Evolutionary conservation across 495 filamentous ascomycete species (phyloP).

Genomic region (Talaromyces borbonicus): DNA sequence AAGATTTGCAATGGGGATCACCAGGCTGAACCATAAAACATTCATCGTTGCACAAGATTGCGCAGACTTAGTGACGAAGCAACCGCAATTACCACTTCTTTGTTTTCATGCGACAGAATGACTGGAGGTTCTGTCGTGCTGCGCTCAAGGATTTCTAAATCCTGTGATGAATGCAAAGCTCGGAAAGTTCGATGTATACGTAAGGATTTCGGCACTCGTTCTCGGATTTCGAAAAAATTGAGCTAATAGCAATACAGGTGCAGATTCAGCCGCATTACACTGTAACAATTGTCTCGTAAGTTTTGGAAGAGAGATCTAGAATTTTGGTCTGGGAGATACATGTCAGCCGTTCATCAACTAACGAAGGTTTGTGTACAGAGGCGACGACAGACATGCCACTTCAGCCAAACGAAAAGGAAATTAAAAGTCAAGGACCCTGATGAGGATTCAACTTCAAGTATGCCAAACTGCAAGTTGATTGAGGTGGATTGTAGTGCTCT

Average conservation of each 20-base stretch:
- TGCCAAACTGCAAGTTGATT: not conserved
- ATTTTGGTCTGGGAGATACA: too few relatives aligned
- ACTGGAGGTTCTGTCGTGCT: not conserved
- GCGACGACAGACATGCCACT: constrained; percentile 16
- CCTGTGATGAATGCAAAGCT: constrained; percentile 21
- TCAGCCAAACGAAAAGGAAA: constrained; percentile 15
- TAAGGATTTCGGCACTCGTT: constrained; percentile 10
- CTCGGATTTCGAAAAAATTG: not conserved
- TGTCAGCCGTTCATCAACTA: too few relatives aligned
- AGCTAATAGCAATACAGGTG: constrained; percentile 5
- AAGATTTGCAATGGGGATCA: too few relatives aligned
- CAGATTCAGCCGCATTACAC: constrained; percentile 11
- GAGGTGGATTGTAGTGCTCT: not conserved
- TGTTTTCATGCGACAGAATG: too few relatives aligned
- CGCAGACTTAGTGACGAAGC: too few relatives aligned
- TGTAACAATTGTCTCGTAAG: constrained; percentile 19
- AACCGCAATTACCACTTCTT: too few relatives aligned
- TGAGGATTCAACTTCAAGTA: constrained; percentile 7
- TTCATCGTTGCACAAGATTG: too few relatives aligned
- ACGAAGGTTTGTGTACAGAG: constrained; percentile 13
- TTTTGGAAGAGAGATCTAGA: too few relatives aligned
- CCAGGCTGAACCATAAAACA: too few relatives aligned
- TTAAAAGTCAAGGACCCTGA: constrained; percentile 2
- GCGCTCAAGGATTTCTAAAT: constrained; percentile 12
- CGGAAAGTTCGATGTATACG: constrained; percentile 25